Percentiles rank a stretch among this genome's conserved stretches.
These are phyloP conservation scores for Suillus spraguei DNA, from an alignment of 768 basidiomycete genomes.

Conservation along the genomic window DNA sequence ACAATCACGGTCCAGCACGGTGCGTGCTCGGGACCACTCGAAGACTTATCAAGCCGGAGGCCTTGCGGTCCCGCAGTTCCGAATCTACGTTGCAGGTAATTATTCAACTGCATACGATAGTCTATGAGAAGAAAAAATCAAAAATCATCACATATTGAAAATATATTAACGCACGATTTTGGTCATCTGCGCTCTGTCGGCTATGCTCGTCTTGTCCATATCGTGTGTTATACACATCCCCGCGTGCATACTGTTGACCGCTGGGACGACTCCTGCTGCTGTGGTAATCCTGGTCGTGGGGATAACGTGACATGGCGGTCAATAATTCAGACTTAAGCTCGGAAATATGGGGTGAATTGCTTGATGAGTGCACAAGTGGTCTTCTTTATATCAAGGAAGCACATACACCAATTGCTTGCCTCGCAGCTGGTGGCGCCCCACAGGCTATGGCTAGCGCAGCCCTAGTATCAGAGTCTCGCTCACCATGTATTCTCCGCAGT, in stretches of 20 bases:
- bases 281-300: not conserved
- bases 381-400: not conserved
- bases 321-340: not conserved
- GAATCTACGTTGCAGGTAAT: constrained; percentile 22
- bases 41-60: constrained; percentile 12
- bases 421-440: not conserved
- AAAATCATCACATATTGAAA: not conserved
- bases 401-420: constrained; percentile 3
- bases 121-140: constrained; percentile 18
- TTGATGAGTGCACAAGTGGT: not conserved
- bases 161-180: not conserved
- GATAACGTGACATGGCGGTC: not conserved
- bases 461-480: not conserved
- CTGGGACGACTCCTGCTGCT: not conserved
- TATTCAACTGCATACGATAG: constrained; percentile 29
- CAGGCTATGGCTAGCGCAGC: not conserved
- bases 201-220: not conserved
- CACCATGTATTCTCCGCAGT: not conserved
- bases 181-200: not conserved
- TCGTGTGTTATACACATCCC: not conserved
- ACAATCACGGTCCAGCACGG: not conserved
- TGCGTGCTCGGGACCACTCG: not conserved
- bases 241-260: not conserved
- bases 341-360: not conserved
- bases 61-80: constrained; percentile 6